A percentile compares a stretch with the other conserved stretches of the same genome.
phyloP scores from a whole-genome alignment of 2,329 filamentous ascomycete species.

The Aspergillus puulaauensis region DNA sequence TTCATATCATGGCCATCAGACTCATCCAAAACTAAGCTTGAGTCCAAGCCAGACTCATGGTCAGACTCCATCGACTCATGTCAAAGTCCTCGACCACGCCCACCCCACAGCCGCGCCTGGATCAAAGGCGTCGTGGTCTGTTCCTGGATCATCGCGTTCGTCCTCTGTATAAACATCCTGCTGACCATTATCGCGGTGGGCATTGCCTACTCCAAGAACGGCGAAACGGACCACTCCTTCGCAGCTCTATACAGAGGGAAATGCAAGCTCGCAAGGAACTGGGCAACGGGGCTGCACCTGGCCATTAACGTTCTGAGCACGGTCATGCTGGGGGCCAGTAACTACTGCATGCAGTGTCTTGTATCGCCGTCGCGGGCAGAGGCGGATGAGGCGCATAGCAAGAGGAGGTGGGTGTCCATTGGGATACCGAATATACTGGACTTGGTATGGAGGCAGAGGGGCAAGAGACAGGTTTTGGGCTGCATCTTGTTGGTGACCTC shows the following conservation, averaged over 20 bases:
- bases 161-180: constrained; percentile 11
- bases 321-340: constrained; percentile 47
- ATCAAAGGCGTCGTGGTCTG: constrained; percentile 9
- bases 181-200: constrained; percentile 10
- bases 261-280: constrained; percentile 10
- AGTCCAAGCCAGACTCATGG: background rate
- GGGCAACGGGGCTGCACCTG: constrained; percentile 39
- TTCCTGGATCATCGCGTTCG: background rate
- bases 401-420: constrained; percentile 45
- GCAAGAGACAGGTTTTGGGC: background rate
- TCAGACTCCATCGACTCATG: background rate
- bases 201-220: constrained; percentile 1
- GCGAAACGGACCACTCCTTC: background rate
- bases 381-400: constrained; percentile 49
- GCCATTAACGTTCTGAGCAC: constrained; percentile 51
- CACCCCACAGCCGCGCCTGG: constrained; percentile 1
- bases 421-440: constrained; percentile 26
- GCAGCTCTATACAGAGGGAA: constrained; percentile 11
- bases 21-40: background rate
- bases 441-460: background rate
- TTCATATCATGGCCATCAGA: background rate
- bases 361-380: constrained; percentile 51
- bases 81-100: background rate
- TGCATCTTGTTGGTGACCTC: background rate
- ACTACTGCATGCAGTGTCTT: constrained; percentile 55